A percentile compares a stretch with the other conserved stretches of the same genome.
phyloP scores from a whole-genome alignment of 805 yeast genomes.

The Myxozyma kluyveri region DNA sequence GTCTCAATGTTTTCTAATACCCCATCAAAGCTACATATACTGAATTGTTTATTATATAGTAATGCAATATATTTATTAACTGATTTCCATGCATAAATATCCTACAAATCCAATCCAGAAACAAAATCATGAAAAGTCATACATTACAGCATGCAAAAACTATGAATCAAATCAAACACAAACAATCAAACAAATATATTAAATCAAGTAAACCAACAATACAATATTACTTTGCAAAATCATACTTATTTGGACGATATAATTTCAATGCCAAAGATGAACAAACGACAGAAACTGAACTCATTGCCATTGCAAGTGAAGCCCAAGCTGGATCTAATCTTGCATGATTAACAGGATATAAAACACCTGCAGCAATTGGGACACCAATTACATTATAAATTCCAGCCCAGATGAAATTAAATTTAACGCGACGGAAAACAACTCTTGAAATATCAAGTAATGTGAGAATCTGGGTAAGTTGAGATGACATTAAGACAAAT shows the following conservation, averaged over 20 bases:
- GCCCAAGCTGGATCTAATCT: slow-evolving; percentile 83
- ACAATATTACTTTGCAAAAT: neutral
- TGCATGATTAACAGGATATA: slow-evolving; percentile 71
- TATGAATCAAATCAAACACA: slow-evolving; percentile 4
- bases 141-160: neutral
- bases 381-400: slow-evolving; percentile 80
- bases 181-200: neutral
- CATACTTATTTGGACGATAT: slow-evolving; percentile 37
- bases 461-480: slow-evolving; percentile 51
- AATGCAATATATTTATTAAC: neutral
- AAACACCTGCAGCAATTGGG: slow-evolving; percentile 92
- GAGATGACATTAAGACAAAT: slow-evolving; percentile 58
- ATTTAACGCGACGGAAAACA: slow-evolving; percentile 70
- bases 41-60: too few relatives aligned
- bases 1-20: too few relatives aligned
- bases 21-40: too few relatives aligned
- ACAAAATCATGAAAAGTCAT: neutral
- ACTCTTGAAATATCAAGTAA: slow-evolving; percentile 63
- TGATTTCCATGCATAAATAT: neutral
- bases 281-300: slow-evolving; percentile 83
- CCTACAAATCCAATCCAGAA: too few relatives aligned
- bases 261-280: slow-evolving; percentile 70
- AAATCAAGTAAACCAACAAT: neutral
- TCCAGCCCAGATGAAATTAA: slow-evolving; percentile 85
- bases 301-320: slow-evolving; percentile 87